Conservation (phyloP, 257 asterid species). For the Solanum ossicruentum region DNA sequence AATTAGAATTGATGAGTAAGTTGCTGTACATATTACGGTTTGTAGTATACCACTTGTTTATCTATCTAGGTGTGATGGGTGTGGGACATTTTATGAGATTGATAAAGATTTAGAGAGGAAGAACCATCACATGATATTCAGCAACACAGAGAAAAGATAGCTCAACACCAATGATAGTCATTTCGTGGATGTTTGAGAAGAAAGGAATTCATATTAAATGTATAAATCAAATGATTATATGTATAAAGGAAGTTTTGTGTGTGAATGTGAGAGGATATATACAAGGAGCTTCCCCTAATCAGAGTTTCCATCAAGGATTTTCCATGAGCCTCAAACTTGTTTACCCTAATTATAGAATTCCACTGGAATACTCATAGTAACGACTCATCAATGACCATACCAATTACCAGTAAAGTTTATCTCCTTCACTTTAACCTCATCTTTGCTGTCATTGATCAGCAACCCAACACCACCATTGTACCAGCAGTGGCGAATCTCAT, state of each 20-base stretch:
- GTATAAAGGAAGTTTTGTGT: background rate
- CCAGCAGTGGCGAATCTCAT: background rate
- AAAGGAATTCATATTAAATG: background rate
- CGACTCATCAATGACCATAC: background rate
- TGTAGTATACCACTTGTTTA: background rate
- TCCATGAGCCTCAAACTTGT: background rate
- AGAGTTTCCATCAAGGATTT: background rate
- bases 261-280: background rate
- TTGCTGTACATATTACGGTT: background rate
- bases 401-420: background rate
- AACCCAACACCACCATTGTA: background rate
- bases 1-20: constrained; percentile 61
- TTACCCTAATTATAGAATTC: background rate
- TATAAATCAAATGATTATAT: background rate
- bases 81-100: background rate
- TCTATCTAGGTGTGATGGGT: background rate
- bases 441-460: background rate
- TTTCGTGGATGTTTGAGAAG: background rate
- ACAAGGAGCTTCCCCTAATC: background rate
- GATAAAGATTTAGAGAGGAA: background rate
- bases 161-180: background rate
- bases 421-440: background rate
- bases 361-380: background rate
- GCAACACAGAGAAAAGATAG: background rate
- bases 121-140: background rate